phyloP scores from a whole-genome alignment of 352 stramenopile genomes.

The Phytophthora quininea region DNA sequence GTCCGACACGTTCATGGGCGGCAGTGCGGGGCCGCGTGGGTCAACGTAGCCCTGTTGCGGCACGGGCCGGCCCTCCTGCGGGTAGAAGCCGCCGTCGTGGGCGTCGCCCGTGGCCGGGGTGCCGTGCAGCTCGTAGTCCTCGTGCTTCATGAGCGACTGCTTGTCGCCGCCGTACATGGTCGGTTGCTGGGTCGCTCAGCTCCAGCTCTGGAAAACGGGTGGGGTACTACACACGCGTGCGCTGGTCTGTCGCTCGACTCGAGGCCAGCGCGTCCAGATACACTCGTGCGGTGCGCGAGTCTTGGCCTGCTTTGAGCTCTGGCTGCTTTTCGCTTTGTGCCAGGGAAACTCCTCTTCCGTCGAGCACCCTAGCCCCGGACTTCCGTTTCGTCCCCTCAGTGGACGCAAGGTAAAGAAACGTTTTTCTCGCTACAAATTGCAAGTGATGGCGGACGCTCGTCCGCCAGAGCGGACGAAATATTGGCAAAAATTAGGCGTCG shows the following conservation, averaged over 20 bases:
- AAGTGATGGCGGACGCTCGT: background rate
- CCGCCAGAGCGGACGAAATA: background rate
- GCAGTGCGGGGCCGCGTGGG: conserved; percentile 64
- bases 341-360: background rate
- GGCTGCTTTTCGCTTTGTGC: background rate
- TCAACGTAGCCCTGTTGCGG: conserved; percentile 68
- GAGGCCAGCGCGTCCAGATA: background rate
- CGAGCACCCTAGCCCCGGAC: background rate
- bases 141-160: conserved; percentile 42
- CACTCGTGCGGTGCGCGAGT: background rate
- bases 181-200: background rate
- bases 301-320: background rate
- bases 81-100: conserved; percentile 55
- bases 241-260: background rate
- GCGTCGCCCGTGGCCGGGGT: conserved; percentile 55
- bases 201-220: background rate
- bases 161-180: conserved; percentile 58
- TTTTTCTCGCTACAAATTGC: too few relatives aligned
- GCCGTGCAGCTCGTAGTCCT: conserved; percentile 65
- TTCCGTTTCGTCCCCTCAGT: background rate
- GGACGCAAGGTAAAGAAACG: background rate
- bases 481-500: too few relatives aligned
- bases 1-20: conserved; percentile 77
- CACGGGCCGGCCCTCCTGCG: conserved; percentile 55
- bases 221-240: conserved; percentile 3